Evolutionary conservation across 2,329 filamentous ascomycete genomes (phyloP), one percentile per base, ranked within the genome.

Genomic region (Periglandula ipomoeae): DNA sequence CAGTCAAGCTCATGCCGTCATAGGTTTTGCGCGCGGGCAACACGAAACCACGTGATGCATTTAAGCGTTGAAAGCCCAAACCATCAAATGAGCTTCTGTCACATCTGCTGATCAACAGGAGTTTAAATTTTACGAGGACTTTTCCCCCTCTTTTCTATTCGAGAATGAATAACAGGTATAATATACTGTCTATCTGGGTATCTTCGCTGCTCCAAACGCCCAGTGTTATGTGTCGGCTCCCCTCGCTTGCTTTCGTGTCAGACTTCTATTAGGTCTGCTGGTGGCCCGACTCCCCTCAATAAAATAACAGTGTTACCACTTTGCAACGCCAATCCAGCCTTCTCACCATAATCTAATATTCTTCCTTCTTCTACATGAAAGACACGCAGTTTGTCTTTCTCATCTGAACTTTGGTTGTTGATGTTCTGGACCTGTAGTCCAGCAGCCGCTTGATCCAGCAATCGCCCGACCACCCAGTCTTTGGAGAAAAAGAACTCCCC

Each of bases 341-440:
- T 90, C 67, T 96, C 90, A 22, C 78, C 82, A 60, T 94, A 98
- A 52, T 93, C 90, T 54, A 98, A 66, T 53, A 98, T 65, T 50
- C 89, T 73, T 0, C 93, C 93, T 0, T 85, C 87, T 62, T 98
- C 90, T 0, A 98, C 87, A 63, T 97, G 90, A 61, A 95, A 98
- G 0, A 98, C 82, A 8, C 93, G 72, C 55, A 98, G 65, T 65
- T 85, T 85, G 51, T 89, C 84, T 62, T 85, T 82, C 69, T 94
- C 88, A 11, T 84, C 77, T 3, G 76, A 78, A 1, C 81, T 83
- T 57, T 85, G 76, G 59, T 94, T 94, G 61, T 95, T 95, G 54
- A 91, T 67, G 56, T 95, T 95, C 60, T 86, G 77, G 8, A 94
- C 82, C 68, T 91, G 87, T 51, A 95, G 64, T 49, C 78, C 78